Base-by-base conservation (phyloP, 192 early-diverging fungal species). In the Lunasporangiospora selenospora region DNA sequence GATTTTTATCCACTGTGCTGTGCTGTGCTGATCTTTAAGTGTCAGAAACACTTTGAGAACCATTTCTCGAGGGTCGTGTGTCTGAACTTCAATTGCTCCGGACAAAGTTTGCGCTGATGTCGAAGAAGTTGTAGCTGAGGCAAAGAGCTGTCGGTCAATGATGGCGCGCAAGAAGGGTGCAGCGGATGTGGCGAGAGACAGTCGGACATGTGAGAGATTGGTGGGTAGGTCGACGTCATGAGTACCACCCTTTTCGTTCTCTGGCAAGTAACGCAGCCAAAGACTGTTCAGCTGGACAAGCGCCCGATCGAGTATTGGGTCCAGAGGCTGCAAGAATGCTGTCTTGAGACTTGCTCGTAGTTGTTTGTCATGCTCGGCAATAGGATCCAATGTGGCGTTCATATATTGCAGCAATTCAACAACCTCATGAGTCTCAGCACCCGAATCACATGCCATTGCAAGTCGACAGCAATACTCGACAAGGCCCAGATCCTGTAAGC, bases 381-480 rank as follows among this genome's bases (percentile, higher is more conserved):
- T 24, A n/a, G 46, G 29, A 1, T 45, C 19, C 13, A 73, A 13
- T 6, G 54, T 36, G n/a, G 36, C 15, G 43, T 73, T 73, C 26
- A 73, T 53, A 13, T 39, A 34, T 8, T 46, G 33, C 23, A 73
- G 12, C 5, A 52, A 58, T 8, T 62, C 49, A 1, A 63, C 26
- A 4, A 58, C 39, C 16, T 62, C 54, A 6, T 63, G n/a, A 29
- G 37, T 58, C 5, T 42, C 60, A 13, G 47, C 31, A 11, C 45
- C 42, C 1, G 44, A 6, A 15, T 73, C 69, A n/a, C 63, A 55
- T 12, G 48, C 27, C 15, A 32, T 47, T 3, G 49, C 42, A 6
- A 73, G 53, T 3, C 49, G 44, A 29, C 69, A 73, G 23, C 69
- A 73, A 24, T 62, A 73, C 19, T 73, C 69, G 12, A 63, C 49